Percentiles rank a stretch among this genome's conserved stretches.
These are phyloP conservation scores for Naganishia cerealis DNA, from an alignment of 1,284 basidiomycete genomes.

Conservation along the genomic window DNA sequence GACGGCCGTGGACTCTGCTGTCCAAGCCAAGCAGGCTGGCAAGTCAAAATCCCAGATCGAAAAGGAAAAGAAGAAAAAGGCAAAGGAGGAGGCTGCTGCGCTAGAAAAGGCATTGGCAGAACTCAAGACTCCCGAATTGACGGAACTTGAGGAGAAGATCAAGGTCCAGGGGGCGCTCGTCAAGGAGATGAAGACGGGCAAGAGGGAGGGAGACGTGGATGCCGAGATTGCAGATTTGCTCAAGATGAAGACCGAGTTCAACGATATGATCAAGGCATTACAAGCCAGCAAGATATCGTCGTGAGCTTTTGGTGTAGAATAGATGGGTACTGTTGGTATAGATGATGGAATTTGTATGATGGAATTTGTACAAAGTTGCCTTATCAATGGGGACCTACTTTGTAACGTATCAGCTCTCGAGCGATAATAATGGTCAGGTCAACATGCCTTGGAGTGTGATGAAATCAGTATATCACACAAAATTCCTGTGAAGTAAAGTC, in stretches of 20 bases:
- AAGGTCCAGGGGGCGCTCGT: slow-evolving; percentile 72
- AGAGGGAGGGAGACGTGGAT: slow-evolving; percentile 58
- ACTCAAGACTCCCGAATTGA: slow-evolving; percentile 54
- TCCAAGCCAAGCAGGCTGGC: slow-evolving; percentile 41
- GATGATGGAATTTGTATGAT: neutral
- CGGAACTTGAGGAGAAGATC: slow-evolving; percentile 61
- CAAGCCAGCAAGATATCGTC: slow-evolving; percentile 30
- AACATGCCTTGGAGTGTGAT: no score
- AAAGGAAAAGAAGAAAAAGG: slow-evolving; percentile 39
- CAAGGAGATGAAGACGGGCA: slow-evolving; percentile 66
- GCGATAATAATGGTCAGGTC: no score
- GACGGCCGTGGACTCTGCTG: slow-evolving; percentile 43
- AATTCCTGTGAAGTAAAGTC: no score
- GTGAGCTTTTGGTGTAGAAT: neutral
- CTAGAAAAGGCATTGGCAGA: slow-evolving; percentile 44
- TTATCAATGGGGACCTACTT: no score
- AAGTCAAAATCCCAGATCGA: slow-evolving; percentile 39
- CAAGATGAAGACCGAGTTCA: slow-evolving; percentile 66
- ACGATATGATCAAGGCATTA: slow-evolving; percentile 52
- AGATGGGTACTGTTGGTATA: neutral
- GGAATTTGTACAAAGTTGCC: neutral
- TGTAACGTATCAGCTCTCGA: no score
- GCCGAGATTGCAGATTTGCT: slow-evolving; percentile 60
- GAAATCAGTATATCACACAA: no score
- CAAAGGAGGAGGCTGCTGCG: slow-evolving; percentile 38